These are phyloP conservation scores for Gaeumannomyces tritici DNA, from an alignment of 2,329 filamentous ascomycete species.

Conservation along the genomic window DNA sequence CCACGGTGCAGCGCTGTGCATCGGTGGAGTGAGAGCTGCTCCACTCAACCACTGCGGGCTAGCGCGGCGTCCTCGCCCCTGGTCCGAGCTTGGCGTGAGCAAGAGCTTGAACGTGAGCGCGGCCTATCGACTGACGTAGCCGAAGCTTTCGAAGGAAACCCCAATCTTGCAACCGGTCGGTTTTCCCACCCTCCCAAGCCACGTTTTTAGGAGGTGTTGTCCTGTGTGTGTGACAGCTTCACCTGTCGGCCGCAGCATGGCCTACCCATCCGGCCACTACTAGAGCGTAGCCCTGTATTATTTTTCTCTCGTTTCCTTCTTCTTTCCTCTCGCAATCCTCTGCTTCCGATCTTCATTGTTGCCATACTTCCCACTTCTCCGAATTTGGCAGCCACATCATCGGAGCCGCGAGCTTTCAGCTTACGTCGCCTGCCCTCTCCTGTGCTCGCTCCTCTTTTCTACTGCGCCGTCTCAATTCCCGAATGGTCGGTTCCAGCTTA, in stretches of 20 bases:
- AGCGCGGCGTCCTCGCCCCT: neutral
- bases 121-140: conserved; percentile 4
- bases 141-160: neutral
- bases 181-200: neutral
- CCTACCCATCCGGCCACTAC: neutral
- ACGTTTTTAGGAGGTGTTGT: neutral
- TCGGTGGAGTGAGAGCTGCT: neutral
- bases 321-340: conserved; percentile 7
- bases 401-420: neutral
- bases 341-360: neutral
- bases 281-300: neutral
- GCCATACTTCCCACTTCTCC: neutral
- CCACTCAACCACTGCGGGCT: neutral
- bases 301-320: conserved; percentile 4
- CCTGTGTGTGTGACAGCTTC: neutral
- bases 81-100: neutral
- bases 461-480: neutral
- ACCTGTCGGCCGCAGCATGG: neutral
- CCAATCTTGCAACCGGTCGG: neutral
- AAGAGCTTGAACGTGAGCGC: neutral
- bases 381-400: neutral
- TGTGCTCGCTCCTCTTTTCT: neutral
- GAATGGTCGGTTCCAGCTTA: neutral
- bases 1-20: neutral
- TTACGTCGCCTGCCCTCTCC: neutral